Evolutionary conservation across 192 early-diverging fungal genomes (phyloP), one percentile per base, ranked within the genome.

Genomic region (Borealophlyctis nickersoniae): DNA sequence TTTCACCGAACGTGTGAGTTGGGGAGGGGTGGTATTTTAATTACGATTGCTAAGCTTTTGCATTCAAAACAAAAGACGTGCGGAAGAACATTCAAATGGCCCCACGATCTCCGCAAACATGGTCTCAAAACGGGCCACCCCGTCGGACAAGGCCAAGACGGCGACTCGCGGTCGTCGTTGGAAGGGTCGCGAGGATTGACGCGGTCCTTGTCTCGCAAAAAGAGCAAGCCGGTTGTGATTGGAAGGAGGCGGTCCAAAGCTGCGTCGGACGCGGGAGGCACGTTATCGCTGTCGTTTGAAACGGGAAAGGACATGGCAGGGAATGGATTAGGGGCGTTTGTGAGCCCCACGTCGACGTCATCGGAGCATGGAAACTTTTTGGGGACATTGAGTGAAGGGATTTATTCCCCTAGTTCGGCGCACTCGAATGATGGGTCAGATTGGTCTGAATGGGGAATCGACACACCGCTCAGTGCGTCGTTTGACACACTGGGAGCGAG

Each of bases 41-140:
- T 45, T 45, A 45, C 39, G 9, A 7, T 45, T 45, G 9, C 19
- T 45, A 45, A 13, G n/a, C n/a, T 45, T 7, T 45, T 45, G 7
- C 39, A 45, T 45, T 7, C 9, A 45, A 13, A 7, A 45, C 19
- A 7, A 45, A 13, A 45, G 39, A 45, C 66, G n/a, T 67, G 66
- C 32, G 31, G 56, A 26, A 59, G 58, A 52, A 58, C 66, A 3
- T 67, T 67, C 66, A 67, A 67, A 31, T 67, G 66, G 19, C 49
- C 49, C 57, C 66, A 67, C 49, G 66, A 67, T 52, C 58, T 67
- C 26, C 45, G 50, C 33, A 67, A 67, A 53, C 66, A 67, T 52
- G 57, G 58, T 36, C 19, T 31, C 7, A 67, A 67, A 45, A 60
- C 66, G 2, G 66, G 66, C 1, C 66, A 67, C 19, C 39, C 39